Evolutionary conservation across 352 stramenopile species (phyloP), one percentile per base, ranked within the genome.

Genomic region (Pythium pectinolyticum): DNA sequence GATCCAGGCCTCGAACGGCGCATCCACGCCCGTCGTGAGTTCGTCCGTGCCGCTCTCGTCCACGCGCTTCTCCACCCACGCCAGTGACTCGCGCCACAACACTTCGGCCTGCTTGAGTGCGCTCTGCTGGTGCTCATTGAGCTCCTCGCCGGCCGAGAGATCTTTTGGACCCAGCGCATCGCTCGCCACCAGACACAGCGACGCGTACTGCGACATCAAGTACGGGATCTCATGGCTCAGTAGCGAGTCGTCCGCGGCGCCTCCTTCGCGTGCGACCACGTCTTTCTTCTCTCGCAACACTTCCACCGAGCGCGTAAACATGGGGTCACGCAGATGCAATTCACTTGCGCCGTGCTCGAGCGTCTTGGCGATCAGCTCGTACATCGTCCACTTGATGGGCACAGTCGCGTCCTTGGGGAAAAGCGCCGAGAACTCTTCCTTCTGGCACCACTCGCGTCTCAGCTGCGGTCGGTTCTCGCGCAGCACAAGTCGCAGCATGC

Each of bases 371-470:
- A 92, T 80, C 10, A 88, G 69, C 60, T 89, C 80, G 65, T 92
- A 92, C 46, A 90, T 61, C 46, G 68, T 77, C 78, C 78, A 90
- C 68, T 90, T 90, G 31, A 90, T 65, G 24, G 80, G 79, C 61
- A 89, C 57, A 0, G 69, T 84, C 43, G 72, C 79, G 62, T 92
- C 83, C 46, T 80, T 76, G 0, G 83, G 78, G 60, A 75, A 86
- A 6, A 83, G 66, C 55, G 64, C 63, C 0, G 69, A 73, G 57
- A 90, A 89, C 27, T 68, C 69, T 3, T 86, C 74, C 49, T 82
- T 87, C 32, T 87, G 65, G 48, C 75, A 86, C 81, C 80, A 89
- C 25, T 72, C 66, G 37, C 74, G 52, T 5, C 77, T 77, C 12
- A 70, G 69, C 14, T 69, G 32, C 1, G 80, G 83, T 31, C 78